phyloP scores from a whole-genome alignment of 2,329 filamentous ascomycete genomes.

The Stachybotrys chartarum region DNA sequence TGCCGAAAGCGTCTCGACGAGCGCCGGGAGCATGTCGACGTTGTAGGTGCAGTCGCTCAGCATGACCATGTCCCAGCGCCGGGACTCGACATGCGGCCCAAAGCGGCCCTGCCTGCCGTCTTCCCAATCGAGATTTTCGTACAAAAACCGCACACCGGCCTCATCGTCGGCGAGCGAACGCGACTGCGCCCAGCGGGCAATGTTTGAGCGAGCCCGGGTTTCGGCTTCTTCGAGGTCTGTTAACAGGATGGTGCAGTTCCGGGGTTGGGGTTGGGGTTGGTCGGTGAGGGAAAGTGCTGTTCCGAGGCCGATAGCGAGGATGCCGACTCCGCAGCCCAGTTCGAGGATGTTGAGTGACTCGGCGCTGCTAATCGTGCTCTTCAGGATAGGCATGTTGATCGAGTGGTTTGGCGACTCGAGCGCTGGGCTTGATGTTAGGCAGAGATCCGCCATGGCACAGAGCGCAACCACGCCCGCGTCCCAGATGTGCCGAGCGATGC shows the following conservation, averaged over 20 bases:
- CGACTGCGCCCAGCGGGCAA: slow-evolving; percentile 21
- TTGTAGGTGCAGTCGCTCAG: slow-evolving; percentile 58
- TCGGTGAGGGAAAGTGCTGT: slow-evolving; percentile 20
- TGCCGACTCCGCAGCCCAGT: slow-evolving; percentile 50
- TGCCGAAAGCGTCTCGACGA: slow-evolving; percentile 45
- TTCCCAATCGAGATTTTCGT: slow-evolving; percentile 53
- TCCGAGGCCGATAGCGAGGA: slow-evolving; percentile 44
- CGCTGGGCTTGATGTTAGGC: slow-evolving; percentile 15
- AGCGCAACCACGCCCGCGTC: slow-evolving; percentile 45
- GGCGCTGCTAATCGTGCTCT: slow-evolving; percentile 14
- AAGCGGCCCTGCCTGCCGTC: slow-evolving; percentile 38
- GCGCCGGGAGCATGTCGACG: slow-evolving; percentile 44
- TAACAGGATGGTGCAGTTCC: slow-evolving; percentile 34
- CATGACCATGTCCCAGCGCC: slow-evolving; percentile 44
- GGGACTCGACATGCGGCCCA: slow-evolving; percentile 28
- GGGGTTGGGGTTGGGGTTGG: slow-evolving; percentile 4
- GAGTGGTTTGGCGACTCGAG: slow-evolving; percentile 5
- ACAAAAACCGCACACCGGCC: slow-evolving; percentile 23
- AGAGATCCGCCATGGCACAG: slow-evolving; percentile 21
- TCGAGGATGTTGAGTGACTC: slow-evolving; percentile 39
- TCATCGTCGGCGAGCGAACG: slow-evolving; percentile 10
- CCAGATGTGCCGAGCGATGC: slow-evolving; percentile 54
- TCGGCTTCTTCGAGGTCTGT: slow-evolving; percentile 51
- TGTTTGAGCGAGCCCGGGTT: slow-evolving; percentile 40
- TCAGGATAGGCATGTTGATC: slow-evolving; percentile 9